Evolutionary conservation across 768 basidiomycete genomes (phyloP).

Genomic region (Dioszegia hungarica): DNA sequence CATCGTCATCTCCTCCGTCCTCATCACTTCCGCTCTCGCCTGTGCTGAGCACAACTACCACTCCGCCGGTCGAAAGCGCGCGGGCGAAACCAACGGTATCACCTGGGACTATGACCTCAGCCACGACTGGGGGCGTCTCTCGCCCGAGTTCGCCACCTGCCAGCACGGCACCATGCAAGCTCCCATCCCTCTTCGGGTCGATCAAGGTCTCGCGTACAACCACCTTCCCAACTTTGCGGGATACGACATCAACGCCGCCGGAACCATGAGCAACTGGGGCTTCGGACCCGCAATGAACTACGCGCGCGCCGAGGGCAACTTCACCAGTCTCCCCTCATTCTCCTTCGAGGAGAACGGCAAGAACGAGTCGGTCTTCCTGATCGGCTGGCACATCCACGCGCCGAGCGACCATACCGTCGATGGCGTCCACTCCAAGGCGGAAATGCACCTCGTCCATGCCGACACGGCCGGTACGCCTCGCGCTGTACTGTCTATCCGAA

Average conservation of each 20-base stretch:
- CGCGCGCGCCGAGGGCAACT: conserved; percentile 16
- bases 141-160: conserved; percentile 13
- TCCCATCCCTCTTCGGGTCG: conserved; percentile 20
- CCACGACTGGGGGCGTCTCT: conserved; percentile 22
- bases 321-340: conserved; percentile 14
- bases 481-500: conserved; percentile 16
- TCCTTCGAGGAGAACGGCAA: conserved; percentile 27
- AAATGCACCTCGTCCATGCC: conserved; percentile 24
- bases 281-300: conserved; percentile 26
- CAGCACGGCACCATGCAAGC: conserved; percentile 19
- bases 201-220: conserved; percentile 14
- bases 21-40: conserved; percentile 1
- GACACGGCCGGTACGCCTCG: conserved; percentile 9
- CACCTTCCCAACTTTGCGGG: conserved; percentile 10
- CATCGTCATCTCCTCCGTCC: not conserved
- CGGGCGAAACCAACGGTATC: not conserved
- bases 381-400: conserved; percentile 24
- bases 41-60: conserved; percentile 23
- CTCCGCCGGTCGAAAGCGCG: not conserved
- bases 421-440: conserved; percentile 16
- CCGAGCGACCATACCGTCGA: conserved; percentile 22
- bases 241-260: conserved; percentile 7
- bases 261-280: conserved; percentile 22
- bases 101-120: conserved; percentile 18
- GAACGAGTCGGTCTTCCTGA: conserved; percentile 24